Evolutionary conservation across 805 yeast genomes (phyloP), one percentile per base, ranked within the genome.

Genomic region (Metahyphopichia silvanorum): DNA sequence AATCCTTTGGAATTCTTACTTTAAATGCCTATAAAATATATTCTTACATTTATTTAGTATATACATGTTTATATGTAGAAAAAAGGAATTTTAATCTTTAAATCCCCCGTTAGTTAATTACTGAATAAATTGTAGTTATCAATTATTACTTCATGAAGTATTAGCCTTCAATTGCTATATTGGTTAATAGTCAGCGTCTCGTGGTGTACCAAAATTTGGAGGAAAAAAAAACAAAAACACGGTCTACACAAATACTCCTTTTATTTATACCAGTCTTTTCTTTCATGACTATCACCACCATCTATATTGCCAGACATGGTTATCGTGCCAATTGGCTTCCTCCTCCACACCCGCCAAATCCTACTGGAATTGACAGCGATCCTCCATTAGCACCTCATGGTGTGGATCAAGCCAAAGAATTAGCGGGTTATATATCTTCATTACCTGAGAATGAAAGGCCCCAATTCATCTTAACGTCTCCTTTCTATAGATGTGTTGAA

Each of bases 1-100:
- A 89, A 93, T 74, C 99, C 99, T 56, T 76, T 93, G 60, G 96
- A 88, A 70, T 70, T 93, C 66, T 69, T 93, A 63, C 71, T 93
- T 63, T 91, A 79, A 69, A 26, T 18, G 15, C 21, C 9, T 19
- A 19, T 13, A 25, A 23, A 11, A 14, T 5, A n/a, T n/a, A n/a
- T n/a, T n/a, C n/a, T n/a, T n/a, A n/a, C n/a, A n/a, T n/a, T n/a
- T n/a, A n/a, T n/a, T n/a, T n/a, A n/a, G n/a, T n/a, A n/a, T n/a
- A n/a, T n/a, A n/a, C n/a, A n/a, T n/a, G n/a, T n/a, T n/a, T n/a
- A n/a, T n/a, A n/a, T n/a, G n/a, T n/a, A n/a, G n/a, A n/a, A n/a
- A n/a, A n/a, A n/a, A n/a, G n/a, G n/a, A n/a, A n/a, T n/a, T n/a
- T n/a, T n/a, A n/a, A n/a, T n/a, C n/a, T n/a, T n/a, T n/a, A n/a